phyloP scores from a whole-genome alignment of 805 yeast genomes.

The Kuraishia floccosa region DNA sequence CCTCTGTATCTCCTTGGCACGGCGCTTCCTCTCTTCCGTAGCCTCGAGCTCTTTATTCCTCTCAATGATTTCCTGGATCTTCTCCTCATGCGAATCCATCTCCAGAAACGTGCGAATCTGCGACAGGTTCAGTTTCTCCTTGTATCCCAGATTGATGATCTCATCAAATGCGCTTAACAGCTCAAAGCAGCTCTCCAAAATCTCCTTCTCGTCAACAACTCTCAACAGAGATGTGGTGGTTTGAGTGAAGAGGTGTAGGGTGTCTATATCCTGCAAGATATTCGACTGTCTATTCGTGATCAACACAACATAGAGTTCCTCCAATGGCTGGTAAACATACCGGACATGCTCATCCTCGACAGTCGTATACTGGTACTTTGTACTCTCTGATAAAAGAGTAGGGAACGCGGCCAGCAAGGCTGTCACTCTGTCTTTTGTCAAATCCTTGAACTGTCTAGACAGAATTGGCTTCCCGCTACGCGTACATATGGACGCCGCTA shows the following conservation, averaged over 20 bases:
- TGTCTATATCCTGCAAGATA: constrained; percentile 88
- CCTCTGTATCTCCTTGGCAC: constrained; percentile 83
- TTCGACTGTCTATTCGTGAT: constrained; percentile 88
- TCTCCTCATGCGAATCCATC: constrained; percentile 98
- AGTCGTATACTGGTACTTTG: constrained; percentile 76
- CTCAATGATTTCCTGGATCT: constrained; percentile 95
- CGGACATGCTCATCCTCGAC: constrained; percentile 89
- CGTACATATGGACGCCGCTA: constrained; percentile 92
- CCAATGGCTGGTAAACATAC: constrained; percentile 92
- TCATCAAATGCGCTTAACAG: constrained; percentile 90
- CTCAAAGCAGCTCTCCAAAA: constrained; percentile 78
- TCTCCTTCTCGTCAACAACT: constrained; percentile 69
- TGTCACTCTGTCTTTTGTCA: constrained; percentile 76
- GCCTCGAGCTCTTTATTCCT: constrained; percentile 96
- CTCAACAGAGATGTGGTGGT: constrained; percentile 68
- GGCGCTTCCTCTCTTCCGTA: constrained; percentile 90
- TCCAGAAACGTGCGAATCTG: constrained; percentile 86
- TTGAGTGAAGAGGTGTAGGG: constrained; percentile 76
- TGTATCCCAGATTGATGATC: constrained; percentile 79
- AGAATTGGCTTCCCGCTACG: constrained; percentile 88
- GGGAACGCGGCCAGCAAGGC: constrained; percentile 83
- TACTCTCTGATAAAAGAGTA: constrained; percentile 54
- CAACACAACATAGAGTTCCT: constrained; percentile 82
- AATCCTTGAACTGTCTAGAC: constrained; percentile 84
- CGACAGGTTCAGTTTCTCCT: constrained; percentile 69